Evolutionary conservation across 2,329 filamentous ascomycete genomes (phyloP).

Genomic region (Fusarium begoniae): DNA sequence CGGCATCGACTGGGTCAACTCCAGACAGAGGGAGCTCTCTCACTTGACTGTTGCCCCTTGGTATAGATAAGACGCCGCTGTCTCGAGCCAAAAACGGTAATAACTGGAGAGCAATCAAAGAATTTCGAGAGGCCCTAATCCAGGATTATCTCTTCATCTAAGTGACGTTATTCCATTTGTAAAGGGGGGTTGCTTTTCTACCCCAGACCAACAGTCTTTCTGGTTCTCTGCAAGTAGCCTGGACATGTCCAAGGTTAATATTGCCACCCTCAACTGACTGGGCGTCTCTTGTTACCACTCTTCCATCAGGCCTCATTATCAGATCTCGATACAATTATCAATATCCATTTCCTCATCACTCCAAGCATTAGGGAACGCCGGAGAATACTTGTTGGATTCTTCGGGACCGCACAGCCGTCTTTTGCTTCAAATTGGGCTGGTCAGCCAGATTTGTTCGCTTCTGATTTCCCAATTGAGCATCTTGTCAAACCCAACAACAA

Average conservation of each 20-base stretch:
- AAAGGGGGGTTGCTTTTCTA: not conserved
- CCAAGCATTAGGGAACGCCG: not conserved
- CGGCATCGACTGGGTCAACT: not conserved
- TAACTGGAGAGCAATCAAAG: not conserved
- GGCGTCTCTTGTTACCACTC: not conserved
- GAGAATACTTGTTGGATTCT: slow-evolving; percentile 1
- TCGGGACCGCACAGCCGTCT: slow-evolving; percentile 13
- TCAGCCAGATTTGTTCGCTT: slow-evolving; percentile 53
- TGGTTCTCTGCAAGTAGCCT: not conserved
- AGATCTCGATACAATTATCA: not conserved
- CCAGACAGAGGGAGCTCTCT: not conserved
- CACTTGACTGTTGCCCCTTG: not conserved
- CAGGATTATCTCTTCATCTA: not conserved
- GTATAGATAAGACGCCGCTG: not conserved
- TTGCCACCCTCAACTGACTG: not conserved
- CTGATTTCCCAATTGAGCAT: slow-evolving; percentile 49
- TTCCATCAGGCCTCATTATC: not conserved
- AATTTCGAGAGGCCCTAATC: too few relatives aligned
- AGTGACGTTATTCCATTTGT: not conserved
- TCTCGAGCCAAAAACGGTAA: not conserved
- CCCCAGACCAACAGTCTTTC: not conserved
- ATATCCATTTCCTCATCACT: not conserved
- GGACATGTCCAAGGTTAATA: not conserved
- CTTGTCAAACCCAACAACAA: slow-evolving; percentile 34
- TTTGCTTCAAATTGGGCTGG: slow-evolving; percentile 26